phyloP scores from a whole-genome alignment of 2,329 filamentous ascomycete genomes.

The Akanthomyces lecanii region DNA sequence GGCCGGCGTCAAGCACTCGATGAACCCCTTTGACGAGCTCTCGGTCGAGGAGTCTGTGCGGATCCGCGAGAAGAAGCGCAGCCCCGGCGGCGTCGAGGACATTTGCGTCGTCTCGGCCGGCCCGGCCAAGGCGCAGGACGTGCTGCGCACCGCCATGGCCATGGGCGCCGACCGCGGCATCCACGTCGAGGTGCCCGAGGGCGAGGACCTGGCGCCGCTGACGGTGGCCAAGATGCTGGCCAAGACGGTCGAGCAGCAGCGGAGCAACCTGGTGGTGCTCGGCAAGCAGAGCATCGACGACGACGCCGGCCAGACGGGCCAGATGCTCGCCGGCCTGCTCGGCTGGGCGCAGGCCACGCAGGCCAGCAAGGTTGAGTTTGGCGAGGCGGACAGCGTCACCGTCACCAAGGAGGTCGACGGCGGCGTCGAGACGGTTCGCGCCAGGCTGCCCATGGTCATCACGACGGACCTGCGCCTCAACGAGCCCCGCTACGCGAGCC shows the following conservation, averaged over 20 bases:
- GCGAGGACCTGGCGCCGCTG: conserved; percentile 78
- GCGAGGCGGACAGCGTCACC: conserved; percentile 62
- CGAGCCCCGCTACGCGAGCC: conserved; percentile 86
- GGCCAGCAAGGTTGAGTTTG: conserved; percentile 78
- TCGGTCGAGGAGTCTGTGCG: conserved; percentile 94
- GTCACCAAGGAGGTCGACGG: conserved; percentile 94
- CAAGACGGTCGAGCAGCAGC: conserved; percentile 75
- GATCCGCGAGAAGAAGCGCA: conserved; percentile 79
- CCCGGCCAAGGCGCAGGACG: conserved; percentile 80
- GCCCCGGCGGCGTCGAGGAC: conserved; percentile 74
- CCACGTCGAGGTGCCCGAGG: conserved; percentile 76
- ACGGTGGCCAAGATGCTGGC: conserved; percentile 86
- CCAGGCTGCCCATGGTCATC: conserved; percentile 85
- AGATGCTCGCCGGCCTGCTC: conserved; percentile 92
- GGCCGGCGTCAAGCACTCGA: conserved; percentile 88
- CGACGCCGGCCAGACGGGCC: conserved; percentile 90
- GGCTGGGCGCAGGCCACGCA: conserved; percentile 95
- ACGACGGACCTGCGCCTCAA: conserved; percentile 94
- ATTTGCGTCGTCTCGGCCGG: conserved; percentile 89
- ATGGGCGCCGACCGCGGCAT: conserved; percentile 95
- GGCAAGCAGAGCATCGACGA: conserved; percentile 99
- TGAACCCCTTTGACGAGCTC: conserved; percentile 99
- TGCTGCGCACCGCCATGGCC: conserved; percentile 93
- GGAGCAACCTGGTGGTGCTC: conserved; percentile 85
- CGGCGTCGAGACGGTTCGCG: conserved; percentile 82